phyloP scores from a whole-genome alignment of 345 rosid species.

The Aethionema arabicum region DNA sequence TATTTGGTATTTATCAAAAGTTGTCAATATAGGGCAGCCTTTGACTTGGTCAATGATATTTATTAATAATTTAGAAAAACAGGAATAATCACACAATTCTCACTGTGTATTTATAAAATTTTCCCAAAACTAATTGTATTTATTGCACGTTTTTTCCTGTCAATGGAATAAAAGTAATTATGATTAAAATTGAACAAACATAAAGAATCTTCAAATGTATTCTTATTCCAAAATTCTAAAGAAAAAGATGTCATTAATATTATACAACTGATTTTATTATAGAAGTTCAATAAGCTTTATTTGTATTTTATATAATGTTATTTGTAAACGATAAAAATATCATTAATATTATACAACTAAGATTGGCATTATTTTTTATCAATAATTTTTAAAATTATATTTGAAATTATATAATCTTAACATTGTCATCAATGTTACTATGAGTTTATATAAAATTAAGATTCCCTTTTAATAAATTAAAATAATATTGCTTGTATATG shows the following conservation, averaged over 20 bases:
- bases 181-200: neutral
- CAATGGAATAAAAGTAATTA: neutral
- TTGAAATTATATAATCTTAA: neutral
- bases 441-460: too few species aligned
- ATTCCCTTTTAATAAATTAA: too few species aligned
- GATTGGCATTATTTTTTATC: too few species aligned
- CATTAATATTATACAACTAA: too few species aligned
- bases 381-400: too few species aligned
- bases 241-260: neutral
- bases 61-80: neutral
- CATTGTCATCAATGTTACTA: neutral
- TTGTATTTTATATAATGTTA: too few species aligned
- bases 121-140: neutral
- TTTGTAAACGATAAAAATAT: neutral
- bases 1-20: conserved; percentile 27
- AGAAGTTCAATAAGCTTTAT: too few species aligned
- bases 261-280: too few species aligned
- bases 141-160: conserved; percentile 11
- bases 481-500: too few species aligned
- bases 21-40: conserved; percentile 24
- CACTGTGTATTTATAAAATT: neutral
- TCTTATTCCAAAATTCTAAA: neutral
- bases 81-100: conserved; percentile 7
- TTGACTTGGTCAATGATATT: conserved; percentile 31
- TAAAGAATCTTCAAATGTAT: neutral